Percentiles rank a stretch among this genome's conserved stretches.
Evolutionary conservation across 305 asterid species (phyloP).

Genomic region (Stenogyne calaminthoides): DNA sequence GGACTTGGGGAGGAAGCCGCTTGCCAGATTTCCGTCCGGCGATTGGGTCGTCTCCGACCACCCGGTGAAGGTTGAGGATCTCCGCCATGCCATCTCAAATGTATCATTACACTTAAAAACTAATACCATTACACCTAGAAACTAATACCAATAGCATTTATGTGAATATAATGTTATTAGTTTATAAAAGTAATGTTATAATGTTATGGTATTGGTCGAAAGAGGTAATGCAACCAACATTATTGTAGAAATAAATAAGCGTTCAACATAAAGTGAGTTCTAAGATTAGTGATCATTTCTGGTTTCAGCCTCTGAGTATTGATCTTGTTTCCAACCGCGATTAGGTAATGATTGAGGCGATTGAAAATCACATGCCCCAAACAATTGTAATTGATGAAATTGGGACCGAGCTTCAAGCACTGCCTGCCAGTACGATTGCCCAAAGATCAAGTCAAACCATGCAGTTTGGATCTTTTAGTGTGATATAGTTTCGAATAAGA

Average conservation of each 20-base stretch:
- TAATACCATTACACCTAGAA: too few relatives aligned
- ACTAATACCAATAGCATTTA: too few relatives aligned
- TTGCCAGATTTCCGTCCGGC: conserved; percentile 93
- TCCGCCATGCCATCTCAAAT: conserved; percentile 78
- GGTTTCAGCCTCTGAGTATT: conserved; percentile 23
- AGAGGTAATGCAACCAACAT: too few relatives aligned
- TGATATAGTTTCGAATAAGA: too few relatives aligned
- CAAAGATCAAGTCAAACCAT: conserved; percentile 99
- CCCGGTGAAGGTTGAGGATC: conserved; percentile 79
- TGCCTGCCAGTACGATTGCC: conserved; percentile 98
- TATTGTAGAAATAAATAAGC: too few relatives aligned
- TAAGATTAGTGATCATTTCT: conserved; percentile 11
- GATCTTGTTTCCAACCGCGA: too few relatives aligned
- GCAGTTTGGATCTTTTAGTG: too few relatives aligned
- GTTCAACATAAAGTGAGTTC: conserved; percentile 81
- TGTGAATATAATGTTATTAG: too few relatives aligned
- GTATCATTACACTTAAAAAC: too few relatives aligned
- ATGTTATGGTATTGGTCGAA: too few relatives aligned
- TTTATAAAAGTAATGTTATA: too few relatives aligned
- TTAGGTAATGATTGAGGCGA: conserved; percentile 99
- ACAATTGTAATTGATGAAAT: conserved; percentile 95
- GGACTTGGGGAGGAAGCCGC: conserved; percentile 97
- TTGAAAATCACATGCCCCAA: conserved; percentile 98
- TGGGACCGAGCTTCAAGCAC: conserved; percentile 94
- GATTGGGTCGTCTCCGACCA: conserved; percentile 86